These are phyloP conservation scores for Russula griseocarnosa DNA, from an alignment of 768 basidiomycete genomes.

Conservation along the genomic window DNA sequence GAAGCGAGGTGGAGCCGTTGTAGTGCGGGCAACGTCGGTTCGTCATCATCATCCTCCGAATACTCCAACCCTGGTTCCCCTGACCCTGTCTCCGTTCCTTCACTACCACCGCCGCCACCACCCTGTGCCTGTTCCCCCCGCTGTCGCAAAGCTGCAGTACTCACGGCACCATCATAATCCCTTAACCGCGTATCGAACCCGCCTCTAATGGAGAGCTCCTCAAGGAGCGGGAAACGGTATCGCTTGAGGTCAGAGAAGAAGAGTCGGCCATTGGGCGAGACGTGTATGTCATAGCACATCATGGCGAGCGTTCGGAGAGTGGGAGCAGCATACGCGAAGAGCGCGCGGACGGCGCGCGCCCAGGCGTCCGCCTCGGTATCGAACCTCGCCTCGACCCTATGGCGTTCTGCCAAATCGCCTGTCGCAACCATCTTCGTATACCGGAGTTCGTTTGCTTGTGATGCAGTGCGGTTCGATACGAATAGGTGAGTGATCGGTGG, in stretches of 20 bases:
- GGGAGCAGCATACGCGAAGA: constrained; percentile 25
- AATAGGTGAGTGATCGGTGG: constrained; percentile 22
- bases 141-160: background rate
- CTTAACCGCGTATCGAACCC: constrained; percentile 26
- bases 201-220: constrained; percentile 26
- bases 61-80: background rate
- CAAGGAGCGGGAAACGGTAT: constrained; percentile 19
- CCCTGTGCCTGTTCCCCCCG: background rate
- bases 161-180: constrained; percentile 9
- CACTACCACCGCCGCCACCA: background rate
- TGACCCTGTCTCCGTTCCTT: background rate
- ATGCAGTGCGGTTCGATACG: constrained; percentile 21
- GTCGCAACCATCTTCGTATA: constrained; percentile 21
- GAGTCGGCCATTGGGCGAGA: constrained; percentile 24
- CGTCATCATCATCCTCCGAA: background rate
- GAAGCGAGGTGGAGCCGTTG: constrained; percentile 27
- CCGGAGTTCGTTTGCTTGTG: constrained; percentile 19
- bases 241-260: constrained; percentile 26
- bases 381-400: constrained; percentile 17
- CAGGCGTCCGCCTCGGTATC: constrained; percentile 25
- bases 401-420: constrained; percentile 21
- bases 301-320: constrained; percentile 26
- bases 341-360: constrained; percentile 20
- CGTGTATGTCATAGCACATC: constrained; percentile 28
- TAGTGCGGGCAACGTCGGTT: constrained; percentile 14